Conservation (phyloP, 2,329 filamentous ascomycete genomes). For the Paecilomyces formosus region DNA sequence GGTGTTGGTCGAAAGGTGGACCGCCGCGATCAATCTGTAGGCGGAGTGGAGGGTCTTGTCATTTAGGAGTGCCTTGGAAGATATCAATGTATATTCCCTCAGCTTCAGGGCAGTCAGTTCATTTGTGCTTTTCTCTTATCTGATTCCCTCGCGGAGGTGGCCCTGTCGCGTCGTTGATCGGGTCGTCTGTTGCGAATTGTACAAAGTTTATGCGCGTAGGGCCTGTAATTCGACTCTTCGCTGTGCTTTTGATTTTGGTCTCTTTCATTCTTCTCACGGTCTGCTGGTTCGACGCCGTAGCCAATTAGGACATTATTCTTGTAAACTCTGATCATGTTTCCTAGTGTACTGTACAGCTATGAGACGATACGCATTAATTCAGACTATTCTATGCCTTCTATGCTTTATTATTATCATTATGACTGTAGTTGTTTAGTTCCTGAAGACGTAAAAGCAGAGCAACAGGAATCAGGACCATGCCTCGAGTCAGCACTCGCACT, state of each 20-base stretch:
- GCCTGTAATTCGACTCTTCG: not conserved
- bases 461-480: no score
- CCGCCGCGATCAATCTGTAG: not conserved
- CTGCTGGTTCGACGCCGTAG: not conserved
- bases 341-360: conserved; percentile 11
- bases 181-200: not conserved
- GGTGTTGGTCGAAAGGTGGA: not conserved
- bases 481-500: no score
- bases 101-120: not conserved
- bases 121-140: not conserved
- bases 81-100: not conserved
- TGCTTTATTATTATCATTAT: no score
- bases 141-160: not conserved
- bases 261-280: not conserved
- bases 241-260: not conserved
- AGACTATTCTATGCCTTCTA: no score
- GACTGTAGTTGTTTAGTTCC: no score
- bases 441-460: no score
- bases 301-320: not conserved
- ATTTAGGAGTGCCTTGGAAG: not conserved
- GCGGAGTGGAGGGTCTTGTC: not conserved
- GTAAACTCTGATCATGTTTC: not conserved
- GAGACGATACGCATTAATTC: not conserved
- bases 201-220: not conserved
- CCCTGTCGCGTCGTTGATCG: not conserved